Base-by-base conservation (phyloP, 2,329 filamentous ascomycete species). In the Ceratocystiopsis minuta region DNA sequence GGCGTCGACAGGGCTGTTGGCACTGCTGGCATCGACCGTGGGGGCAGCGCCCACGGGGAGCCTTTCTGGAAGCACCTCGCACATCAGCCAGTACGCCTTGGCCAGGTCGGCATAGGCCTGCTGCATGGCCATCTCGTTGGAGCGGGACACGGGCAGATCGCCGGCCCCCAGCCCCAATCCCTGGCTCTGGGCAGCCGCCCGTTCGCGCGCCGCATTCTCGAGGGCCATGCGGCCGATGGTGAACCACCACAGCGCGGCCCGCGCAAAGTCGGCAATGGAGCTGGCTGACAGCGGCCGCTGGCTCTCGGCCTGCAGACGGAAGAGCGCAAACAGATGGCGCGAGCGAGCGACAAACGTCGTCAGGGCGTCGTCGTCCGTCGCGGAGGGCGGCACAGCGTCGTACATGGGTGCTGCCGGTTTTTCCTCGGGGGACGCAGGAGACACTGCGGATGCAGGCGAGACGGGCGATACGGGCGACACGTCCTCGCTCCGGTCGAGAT, bases 231-330 rank as follows among this genome's bases (percentile, higher is more conserved):
- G 77, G 16, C 86, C 87, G 50, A 75, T 80, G 37, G 93, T 55
- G 53, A 94, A 92, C 87, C 87, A 95, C 87, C 87, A 95, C 1
- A 83, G 64, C 4, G 75, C 78, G 18, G 77, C 78, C 44, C 82
- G 71, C 11, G 80, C 66, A 63, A 87, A 79, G 45, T 85, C 74
- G 38, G 69, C 65, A 0, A 79, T 66, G 0, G 74, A 64, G 40
- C 73, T 78, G 28, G 70, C 67, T 43, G 72, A 66, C 5, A 86
- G 55, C 0, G 82, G 75, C 47, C 73, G 76, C 28, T 78, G 66
- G 31, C 77, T 71, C 56, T 93, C 83, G 0, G 85, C 78, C 44
- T 87, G 82, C 36, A 88, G 59, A 34, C 75, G 68, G 54, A 93
- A 92, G 3, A 90, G 66, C 48, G 80, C 76, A 46, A 74, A 78